A percentile compares a stretch with the other conserved stretches of the same genome.
phyloP scores from a whole-genome alignment of 768 basidiomycete species.

The Termitomyces titanicus region DNA sequence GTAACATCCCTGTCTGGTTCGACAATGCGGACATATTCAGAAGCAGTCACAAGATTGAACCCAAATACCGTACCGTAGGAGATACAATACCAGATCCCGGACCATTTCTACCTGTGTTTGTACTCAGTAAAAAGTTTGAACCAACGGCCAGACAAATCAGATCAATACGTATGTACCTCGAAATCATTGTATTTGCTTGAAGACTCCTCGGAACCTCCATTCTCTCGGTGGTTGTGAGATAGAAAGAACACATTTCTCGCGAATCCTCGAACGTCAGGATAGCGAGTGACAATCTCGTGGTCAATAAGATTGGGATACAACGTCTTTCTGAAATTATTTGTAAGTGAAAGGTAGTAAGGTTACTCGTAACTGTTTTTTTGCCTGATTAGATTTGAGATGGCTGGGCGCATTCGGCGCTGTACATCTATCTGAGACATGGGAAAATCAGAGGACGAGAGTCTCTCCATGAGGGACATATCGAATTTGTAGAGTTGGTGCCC shows the following conservation, averaged over 20 bases:
- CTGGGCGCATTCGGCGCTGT: slow-evolving; percentile 73
- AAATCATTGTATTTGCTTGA: slow-evolving; percentile 63
- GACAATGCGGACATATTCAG: not conserved
- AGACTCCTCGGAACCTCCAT: slow-evolving; percentile 56
- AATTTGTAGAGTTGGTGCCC: slow-evolving; percentile 58
- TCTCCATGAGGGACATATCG: slow-evolving; percentile 76
- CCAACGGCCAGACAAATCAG: not conserved
- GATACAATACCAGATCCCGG: slow-evolving; percentile 38
- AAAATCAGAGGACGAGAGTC: slow-evolving; percentile 52
- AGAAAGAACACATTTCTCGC: slow-evolving; percentile 65
- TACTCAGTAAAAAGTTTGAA: not conserved
- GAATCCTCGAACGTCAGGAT: slow-evolving; percentile 61
- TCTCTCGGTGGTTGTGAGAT: slow-evolving; percentile 58
- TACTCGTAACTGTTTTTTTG: slow-evolving; percentile 17
- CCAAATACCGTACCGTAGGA: slow-evolving; percentile 28
- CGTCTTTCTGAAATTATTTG: slow-evolving; percentile 37
- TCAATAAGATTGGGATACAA: slow-evolving; percentile 62
- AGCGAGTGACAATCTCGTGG: slow-evolving; percentile 44
- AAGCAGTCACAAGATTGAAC: not conserved
- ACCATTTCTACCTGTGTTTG: slow-evolving; percentile 38
- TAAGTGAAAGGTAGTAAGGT: not conserved
- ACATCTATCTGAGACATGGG: slow-evolving; percentile 69
- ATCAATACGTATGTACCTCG: slow-evolving; percentile 45
- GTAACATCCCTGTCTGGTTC: slow-evolving; percentile 37
- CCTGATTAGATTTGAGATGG: slow-evolving; percentile 62